A percentile compares a stretch with the other conserved stretches of the same genome.
phyloP scores from a whole-genome alignment of 169 alveolate species.

The Cyclospora cayetanensis region DNA sequence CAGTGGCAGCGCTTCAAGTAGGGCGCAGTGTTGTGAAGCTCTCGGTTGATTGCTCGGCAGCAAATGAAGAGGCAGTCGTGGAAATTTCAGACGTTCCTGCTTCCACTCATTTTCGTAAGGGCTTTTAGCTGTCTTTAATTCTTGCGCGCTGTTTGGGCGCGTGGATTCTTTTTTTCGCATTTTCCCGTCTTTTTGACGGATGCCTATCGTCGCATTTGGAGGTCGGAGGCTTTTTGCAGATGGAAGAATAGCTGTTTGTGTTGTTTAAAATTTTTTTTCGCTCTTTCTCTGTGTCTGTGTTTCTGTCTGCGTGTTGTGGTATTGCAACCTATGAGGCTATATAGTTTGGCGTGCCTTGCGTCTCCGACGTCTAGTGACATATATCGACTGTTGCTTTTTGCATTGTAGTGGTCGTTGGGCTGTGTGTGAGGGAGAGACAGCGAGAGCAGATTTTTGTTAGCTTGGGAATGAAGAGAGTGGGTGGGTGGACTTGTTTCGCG shows the following conservation, averaged over 20 bases:
- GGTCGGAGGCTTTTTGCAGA: neutral
- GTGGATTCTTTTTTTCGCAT: neutral
- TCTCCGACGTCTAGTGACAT: neutral
- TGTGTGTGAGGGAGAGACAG: neutral
- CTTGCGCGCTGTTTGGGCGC: neutral
- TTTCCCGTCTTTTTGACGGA: neutral
- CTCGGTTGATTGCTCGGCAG: neutral
- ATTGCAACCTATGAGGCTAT: no score
- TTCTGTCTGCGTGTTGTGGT: no score
- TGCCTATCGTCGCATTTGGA: neutral
- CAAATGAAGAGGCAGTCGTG: neutral
- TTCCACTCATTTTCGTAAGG: neutral
- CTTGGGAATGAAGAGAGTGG: neutral
- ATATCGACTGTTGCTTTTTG: neutral
- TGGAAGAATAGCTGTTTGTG: neutral
- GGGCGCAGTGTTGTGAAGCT: conserved; percentile 46
- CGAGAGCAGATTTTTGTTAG: neutral
- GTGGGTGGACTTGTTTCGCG: neutral
- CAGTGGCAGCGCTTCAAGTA: conserved; percentile 23
- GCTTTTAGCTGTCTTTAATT: neutral
- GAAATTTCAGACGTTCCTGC: conserved; percentile 9
- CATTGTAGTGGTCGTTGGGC: neutral
- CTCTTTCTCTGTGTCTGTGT: no score
- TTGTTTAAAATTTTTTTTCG: no score
- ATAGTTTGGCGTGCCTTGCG: neutral